phyloP scores from a whole-genome alignment of 768 basidiomycete genomes.

The Pisolithus albus region DNA sequence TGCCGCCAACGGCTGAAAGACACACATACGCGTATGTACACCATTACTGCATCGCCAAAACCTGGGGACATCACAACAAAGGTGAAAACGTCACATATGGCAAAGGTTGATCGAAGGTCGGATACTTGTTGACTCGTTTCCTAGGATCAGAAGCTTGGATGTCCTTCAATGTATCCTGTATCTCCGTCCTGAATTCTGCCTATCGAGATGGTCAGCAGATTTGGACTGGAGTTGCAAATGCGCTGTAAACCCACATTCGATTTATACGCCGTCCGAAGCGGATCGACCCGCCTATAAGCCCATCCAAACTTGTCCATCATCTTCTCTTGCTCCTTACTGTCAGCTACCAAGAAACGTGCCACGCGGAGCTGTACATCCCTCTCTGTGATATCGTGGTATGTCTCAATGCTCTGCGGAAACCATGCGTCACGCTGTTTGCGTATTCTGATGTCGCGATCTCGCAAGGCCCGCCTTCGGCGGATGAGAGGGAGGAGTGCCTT shows the following conservation, averaged over 20 bases:
- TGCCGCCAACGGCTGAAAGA: too few relatives aligned
- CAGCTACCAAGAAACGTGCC: slow-evolving; percentile 37
- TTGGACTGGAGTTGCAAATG: neutral
- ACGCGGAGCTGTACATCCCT: slow-evolving; percentile 44
- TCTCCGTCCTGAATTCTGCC: slow-evolving; percentile 18
- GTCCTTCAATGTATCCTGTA: slow-evolving; percentile 12
- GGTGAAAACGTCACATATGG: slow-evolving; percentile 15
- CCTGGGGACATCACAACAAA: slow-evolving; percentile 8
- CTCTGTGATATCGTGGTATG: slow-evolving; percentile 25
- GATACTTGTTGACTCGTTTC: slow-evolving; percentile 1
- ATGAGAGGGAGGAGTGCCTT: slow-evolving; percentile 16
- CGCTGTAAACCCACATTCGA: slow-evolving; percentile 33
- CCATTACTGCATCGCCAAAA: too few relatives aligned
- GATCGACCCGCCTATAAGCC: slow-evolving; percentile 43
- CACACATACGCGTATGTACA: too few relatives aligned
- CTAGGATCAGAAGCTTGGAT: slow-evolving; percentile 18
- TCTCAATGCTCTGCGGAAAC: slow-evolving; percentile 26
- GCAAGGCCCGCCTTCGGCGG: slow-evolving; percentile 6
- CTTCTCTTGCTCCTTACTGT: slow-evolving; percentile 33
- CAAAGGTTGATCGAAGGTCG: neutral
- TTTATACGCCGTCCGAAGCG: slow-evolving; percentile 35
- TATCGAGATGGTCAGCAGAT: slow-evolving; percentile 1
- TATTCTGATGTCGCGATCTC: slow-evolving; percentile 13
- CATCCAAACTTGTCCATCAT: slow-evolving; percentile 45
- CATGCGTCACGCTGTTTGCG: slow-evolving; percentile 25